Evolutionary conservation across 1,139 yeast species (phyloP), one percentile per base, ranked within the genome.

Genomic region (Sugiyamaella neomexicana): DNA sequence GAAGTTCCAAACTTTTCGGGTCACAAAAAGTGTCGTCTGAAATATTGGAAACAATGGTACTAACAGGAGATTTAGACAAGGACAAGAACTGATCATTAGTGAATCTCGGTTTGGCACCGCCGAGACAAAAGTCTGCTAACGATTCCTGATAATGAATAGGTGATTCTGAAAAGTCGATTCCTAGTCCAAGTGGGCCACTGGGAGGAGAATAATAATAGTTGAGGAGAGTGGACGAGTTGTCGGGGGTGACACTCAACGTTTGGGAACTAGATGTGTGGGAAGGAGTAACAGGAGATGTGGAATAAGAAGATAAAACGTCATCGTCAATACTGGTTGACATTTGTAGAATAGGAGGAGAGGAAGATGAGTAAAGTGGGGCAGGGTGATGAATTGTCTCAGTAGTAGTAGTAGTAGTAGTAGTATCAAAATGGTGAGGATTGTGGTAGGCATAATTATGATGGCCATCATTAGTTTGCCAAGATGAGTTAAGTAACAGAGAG

Each of bases 1-100:
- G 34, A 41, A 62, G 55, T 2, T 59, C 65, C 45, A 62, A 51
- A 13, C 59, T 53, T 51, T 61, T 61, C 31, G 65, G 65, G 47
- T 62, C 65, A 52, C 65, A 62, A 55, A 62, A 62, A 5, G 52
- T 50, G 12, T 55, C 23, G 23, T 41, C 46, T 16, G 52, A 36
- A 23, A 23, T 34, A 12, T 41, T 23, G 13, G 52, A 20, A 12
- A 34, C 7, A 34, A 25, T 23, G 12, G 43, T 20, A 20, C 25
- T 40, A 13, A 41, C 47, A 13, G 52, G 37, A 32, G 46, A 34
- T 16, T 49, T 41, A 10, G 47, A 23, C n/a, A 49, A 9, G 5
- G 52, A 29, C n/a, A 49, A 12, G 29, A 32, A 32, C 16, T 36
- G 25, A 17, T 36, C 52, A 16, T 34, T 15, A 15, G 31, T 39